A percentile compares a stretch with the other conserved stretches of the same genome.
Conservation (phyloP, 176 grass and related monocot species). For the Cenchrus americanus region DNA sequence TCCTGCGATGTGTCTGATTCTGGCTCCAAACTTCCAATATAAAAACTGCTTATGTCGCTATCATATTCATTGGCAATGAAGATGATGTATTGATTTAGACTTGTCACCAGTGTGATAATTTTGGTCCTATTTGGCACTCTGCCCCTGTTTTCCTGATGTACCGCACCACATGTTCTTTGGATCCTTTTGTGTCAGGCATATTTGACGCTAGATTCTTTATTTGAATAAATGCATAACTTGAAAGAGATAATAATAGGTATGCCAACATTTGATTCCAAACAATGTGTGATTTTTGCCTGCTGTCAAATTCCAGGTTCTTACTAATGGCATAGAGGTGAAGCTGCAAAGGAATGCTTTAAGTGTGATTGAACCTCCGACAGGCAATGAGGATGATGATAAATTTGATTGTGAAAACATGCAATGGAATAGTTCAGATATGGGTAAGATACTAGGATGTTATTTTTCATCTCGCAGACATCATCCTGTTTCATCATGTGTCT, state of each 20-base stretch:
- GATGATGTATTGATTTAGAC: slow-evolving; percentile 34
- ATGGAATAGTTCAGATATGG: slow-evolving; percentile 60
- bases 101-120: slow-evolving; percentile 10
- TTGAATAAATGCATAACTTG: neutral
- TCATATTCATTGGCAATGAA: slow-evolving; percentile 23
- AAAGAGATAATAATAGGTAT: neutral
- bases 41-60: slow-evolving; percentile 1
- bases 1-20: slow-evolving; percentile 5
- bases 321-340: slow-evolving; percentile 82
- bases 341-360: slow-evolving; percentile 79
- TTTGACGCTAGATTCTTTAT: neutral
- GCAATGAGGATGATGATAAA: slow-evolving; percentile 67
- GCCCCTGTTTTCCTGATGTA: neutral
- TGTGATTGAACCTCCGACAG: slow-evolving; percentile 73
- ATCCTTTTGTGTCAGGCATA: slow-evolving; percentile 12
- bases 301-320: slow-evolving; percentile 59
- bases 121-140: neutral
- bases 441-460: slow-evolving; percentile 30
- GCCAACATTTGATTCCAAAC: neutral
- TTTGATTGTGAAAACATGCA: slow-evolving; percentile 59
- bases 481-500: neutral
- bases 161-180: neutral
- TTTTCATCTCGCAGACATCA: neutral
- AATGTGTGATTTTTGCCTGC: neutral
- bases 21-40: slow-evolving; percentile 6